Percentiles rank a stretch among this genome's conserved stretches.
These are phyloP conservation scores for Phytophthora podocarpi DNA, from an alignment of 352 stramenopile genomes.

Conservation along the genomic window DNA sequence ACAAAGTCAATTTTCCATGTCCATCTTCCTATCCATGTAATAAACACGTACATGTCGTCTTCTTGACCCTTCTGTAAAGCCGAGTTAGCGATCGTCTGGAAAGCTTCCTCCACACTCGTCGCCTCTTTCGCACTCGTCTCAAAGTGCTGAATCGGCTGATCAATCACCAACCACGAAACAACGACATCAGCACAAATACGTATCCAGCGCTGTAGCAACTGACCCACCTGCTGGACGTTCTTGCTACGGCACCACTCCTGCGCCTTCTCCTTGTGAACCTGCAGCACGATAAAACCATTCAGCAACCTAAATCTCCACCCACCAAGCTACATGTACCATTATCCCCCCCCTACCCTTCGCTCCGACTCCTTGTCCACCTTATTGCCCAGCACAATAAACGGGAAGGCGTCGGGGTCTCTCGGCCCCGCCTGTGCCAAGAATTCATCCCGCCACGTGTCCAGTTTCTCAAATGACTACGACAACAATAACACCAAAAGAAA, in stretches of 20 bases:
- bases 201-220: not conserved
- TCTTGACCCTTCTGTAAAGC: conserved; percentile 89
- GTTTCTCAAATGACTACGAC: conserved; percentile 96
- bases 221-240: conserved; percentile 71
- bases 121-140: conserved; percentile 98
- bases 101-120: conserved; percentile 97
- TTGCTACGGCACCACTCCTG: conserved; percentile 94
- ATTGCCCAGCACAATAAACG: conserved; percentile 98
- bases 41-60: conserved; percentile 77
- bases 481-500: not conserved
- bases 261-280: conserved; percentile 88
- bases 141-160: conserved; percentile 94
- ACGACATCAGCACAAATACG: not conserved
- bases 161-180: not conserved
- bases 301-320: not conserved
- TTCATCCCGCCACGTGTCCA: conserved; percentile 97
- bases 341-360: conserved; percentile 48
- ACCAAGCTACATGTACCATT: not conserved
- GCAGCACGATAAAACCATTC: not conserved
- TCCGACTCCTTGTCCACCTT: conserved; percentile 97
- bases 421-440: conserved; percentile 94
- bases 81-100: conserved; percentile 92
- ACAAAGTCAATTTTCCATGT: too few species aligned
- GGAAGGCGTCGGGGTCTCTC: conserved; percentile 93
- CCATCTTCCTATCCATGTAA: too few species aligned